Conservation (phyloP, 1,284 basidiomycete genomes). For the Sutorius eximius region DNA sequence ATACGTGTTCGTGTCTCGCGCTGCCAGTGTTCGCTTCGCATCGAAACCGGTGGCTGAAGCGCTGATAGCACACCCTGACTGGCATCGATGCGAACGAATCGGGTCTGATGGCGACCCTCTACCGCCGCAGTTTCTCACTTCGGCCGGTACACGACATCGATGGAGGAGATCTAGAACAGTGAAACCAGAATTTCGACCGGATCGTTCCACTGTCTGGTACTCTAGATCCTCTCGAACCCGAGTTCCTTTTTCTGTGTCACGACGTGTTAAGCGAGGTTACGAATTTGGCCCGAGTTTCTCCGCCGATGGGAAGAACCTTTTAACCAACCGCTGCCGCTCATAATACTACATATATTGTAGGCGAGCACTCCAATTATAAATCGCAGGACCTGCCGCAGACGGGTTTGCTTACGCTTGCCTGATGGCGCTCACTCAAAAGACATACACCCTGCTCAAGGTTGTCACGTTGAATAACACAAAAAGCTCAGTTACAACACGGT, state of each 20-base stretch:
- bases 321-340: neutral
- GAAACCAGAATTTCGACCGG: neutral
- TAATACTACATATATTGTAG: neutral
- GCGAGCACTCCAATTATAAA: neutral
- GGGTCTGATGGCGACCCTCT: conserved; percentile 1
- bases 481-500: neutral
- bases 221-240: neutral
- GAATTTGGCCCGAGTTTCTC: conserved; percentile 13
- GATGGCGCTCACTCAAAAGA: conserved; percentile 5
- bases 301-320: conserved; percentile 10
- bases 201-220: neutral
- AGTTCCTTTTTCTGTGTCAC: neutral
- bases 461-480: neutral
- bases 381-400: neutral
- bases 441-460: no score
- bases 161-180: neutral
- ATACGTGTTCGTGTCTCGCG: neutral
- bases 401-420: neutral
- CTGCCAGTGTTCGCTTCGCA: neutral
- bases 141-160: neutral
- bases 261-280: conserved; percentile 2
- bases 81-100: conserved; percentile 10
- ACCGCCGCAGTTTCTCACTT: conserved; percentile 3
- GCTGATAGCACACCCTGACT: neutral
- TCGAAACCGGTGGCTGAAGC: neutral